Evolutionary conservation across 2,329 filamentous ascomycete species (phyloP).

Genomic region (Colletotrichum brevisporum): DNA sequence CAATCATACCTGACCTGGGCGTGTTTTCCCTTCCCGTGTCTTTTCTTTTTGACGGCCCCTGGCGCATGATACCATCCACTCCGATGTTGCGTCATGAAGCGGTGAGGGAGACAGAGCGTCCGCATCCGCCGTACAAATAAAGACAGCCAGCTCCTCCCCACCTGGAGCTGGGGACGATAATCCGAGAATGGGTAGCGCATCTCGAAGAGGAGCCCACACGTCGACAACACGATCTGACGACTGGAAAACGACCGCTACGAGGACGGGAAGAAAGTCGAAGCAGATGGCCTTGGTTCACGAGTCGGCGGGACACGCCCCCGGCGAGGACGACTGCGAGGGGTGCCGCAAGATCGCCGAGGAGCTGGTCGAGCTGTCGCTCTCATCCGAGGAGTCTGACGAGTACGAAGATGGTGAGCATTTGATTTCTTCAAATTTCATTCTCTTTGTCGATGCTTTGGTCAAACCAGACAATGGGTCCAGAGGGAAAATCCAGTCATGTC

Average conservation of each 20-base stretch:
- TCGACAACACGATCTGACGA: slow-evolving; percentile 1
- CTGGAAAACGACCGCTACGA: not conserved
- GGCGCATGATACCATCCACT: slow-evolving; percentile 40
- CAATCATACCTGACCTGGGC: slow-evolving; percentile 7
- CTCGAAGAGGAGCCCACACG: not conserved
- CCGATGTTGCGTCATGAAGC: slow-evolving; percentile 41
- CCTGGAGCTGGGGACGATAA: not conserved
- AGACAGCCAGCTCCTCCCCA: slow-evolving; percentile 13
- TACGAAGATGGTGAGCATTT: slow-evolving; percentile 39
- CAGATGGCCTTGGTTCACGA: slow-evolving; percentile 20
- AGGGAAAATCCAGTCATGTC: not conserved
- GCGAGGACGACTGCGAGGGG: slow-evolving; percentile 31
- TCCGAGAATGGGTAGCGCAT: not conserved
- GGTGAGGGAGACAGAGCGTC: slow-evolving; percentile 35
- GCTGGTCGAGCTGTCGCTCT: slow-evolving; percentile 25
- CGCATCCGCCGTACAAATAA: slow-evolving; percentile 29
- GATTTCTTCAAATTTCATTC: too few relatives aligned
- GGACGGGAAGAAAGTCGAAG: not conserved
- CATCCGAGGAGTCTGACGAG: slow-evolving; percentile 29
- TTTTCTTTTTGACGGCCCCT: not conserved
- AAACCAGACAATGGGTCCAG: not conserved
- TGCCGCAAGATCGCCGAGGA: slow-evolving; percentile 39
- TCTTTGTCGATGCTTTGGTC: not conserved
- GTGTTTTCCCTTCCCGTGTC: not conserved
- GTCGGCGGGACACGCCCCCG: slow-evolving; percentile 14